phyloP scores from a whole-genome alignment of 768 basidiomycete species.

The Gyrodon lividus region DNA sequence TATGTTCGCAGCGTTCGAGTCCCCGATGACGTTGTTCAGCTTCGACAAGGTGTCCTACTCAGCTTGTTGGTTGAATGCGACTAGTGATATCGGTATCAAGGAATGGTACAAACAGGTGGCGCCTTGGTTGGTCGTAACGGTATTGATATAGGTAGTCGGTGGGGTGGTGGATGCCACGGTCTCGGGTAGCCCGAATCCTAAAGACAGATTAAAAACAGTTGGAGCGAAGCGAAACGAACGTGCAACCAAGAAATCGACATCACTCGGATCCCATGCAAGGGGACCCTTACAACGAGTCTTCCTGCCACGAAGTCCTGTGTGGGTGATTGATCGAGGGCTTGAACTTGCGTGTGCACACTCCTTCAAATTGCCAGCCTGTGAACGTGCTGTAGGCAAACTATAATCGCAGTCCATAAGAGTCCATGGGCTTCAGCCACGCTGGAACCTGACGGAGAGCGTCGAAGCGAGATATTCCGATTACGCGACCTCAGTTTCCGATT shows the following conservation, averaged over 20 bases:
- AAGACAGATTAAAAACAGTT: not conserved
- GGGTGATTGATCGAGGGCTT: no score
- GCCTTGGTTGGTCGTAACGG: conserved; percentile 49
- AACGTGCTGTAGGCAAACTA: no score
- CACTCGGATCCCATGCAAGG: conserved; percentile 59
- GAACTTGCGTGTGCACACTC: no score
- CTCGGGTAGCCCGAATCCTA: conserved; percentile 82
- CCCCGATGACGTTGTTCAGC: conserved; percentile 57
- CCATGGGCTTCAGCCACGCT: no score
- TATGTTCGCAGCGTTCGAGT: conserved; percentile 53
- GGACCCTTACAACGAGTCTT: conserved; percentile 77
- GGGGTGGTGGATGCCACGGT: conserved; percentile 75
- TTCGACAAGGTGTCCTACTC: conserved; percentile 80
- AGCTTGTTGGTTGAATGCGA: conserved; percentile 74
- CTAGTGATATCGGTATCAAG: conserved; percentile 59
- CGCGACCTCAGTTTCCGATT: no score
- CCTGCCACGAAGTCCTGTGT: no score
- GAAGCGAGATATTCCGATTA: no score
- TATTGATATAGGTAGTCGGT: conserved; percentile 88
- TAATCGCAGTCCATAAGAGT: no score
- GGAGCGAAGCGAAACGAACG: conserved; percentile 1
- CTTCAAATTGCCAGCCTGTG: no score
- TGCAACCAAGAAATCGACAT: conserved; percentile 32
- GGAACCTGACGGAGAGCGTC: no score
- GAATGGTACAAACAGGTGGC: conserved; percentile 59